Evolutionary conservation across 2,329 filamentous ascomycete genomes (phyloP), one percentile per base, ranked within the genome.

Genomic region (Grosmannia huntii): DNA sequence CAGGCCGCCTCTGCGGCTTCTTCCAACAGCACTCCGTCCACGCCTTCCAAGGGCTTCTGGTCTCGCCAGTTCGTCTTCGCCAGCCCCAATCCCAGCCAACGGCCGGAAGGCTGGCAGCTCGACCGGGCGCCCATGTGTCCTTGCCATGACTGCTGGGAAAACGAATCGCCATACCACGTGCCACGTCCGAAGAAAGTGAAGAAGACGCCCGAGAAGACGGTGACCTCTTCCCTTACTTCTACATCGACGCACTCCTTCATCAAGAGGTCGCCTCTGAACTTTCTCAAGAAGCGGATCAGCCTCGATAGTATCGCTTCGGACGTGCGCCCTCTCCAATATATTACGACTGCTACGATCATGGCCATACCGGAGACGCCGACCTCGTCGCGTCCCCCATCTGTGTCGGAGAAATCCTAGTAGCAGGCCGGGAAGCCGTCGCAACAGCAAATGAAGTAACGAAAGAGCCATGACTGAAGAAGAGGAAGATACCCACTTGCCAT

Each of bases 121-220:
- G 56, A 54, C 4, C 50, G 51, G 3, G 56, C 56, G 9, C 56
- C 56, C 50, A 58, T 58, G 56, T 58, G 56, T 46, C 56, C 56
- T 9, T 58, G 56, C 56, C 12, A 38, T 7, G 19, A 28, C 28
- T 58, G 56, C 56, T 58, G 56, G 56, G 56, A 58, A n/a, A 33
- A 25, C 0, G 56, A 36, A 2, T 36, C 56, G 28, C 41, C 56
- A 3, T 36, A 49, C 11, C 56, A 58, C 11, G 38, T 57, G 21
- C 36, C 56, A 1, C 46, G 31, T 12, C 36, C 48, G 12, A 52
- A 52, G 56, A 57, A 53, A 27, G 11, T 10, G 19, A 44, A 57
- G 25, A 46, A 21, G 7, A 21, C n/a, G 7, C 41, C 41, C 7
- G 41, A 44, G 23, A 25, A 44, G 21, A 23, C 33, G 33, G 25